phyloP scores from a whole-genome alignment of 805 yeast genomes.

The Hanseniaspora osmophila region DNA sequence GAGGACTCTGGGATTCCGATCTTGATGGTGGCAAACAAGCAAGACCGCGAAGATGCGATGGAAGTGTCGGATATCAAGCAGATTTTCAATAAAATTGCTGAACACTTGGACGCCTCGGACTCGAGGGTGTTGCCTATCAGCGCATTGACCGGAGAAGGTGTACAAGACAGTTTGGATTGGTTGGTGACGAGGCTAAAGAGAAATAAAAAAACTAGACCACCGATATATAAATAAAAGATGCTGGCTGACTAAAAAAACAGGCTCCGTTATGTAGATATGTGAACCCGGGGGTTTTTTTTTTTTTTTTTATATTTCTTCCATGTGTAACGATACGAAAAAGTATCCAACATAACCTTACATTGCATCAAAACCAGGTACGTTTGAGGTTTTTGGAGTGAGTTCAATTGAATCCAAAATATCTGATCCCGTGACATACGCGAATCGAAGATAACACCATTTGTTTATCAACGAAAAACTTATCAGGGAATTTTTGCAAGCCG shows the following conservation, averaged over 20 bases:
- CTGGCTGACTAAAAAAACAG: neutral
- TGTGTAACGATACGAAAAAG: too few relatives aligned
- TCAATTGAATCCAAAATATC: too few relatives aligned
- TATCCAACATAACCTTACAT: too few relatives aligned
- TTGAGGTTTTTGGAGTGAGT: too few relatives aligned
- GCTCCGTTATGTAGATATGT: too few relatives aligned
- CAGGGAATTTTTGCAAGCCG: too few relatives aligned
- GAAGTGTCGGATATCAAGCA: slow-evolving; percentile 73
- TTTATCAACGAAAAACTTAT: too few relatives aligned
- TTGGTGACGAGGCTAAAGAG: slow-evolving; percentile 50
- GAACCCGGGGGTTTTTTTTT: too few relatives aligned
- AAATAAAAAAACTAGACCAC: slow-evolving; percentile 27
- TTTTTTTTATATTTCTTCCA: too few relatives aligned
- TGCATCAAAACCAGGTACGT: too few relatives aligned
- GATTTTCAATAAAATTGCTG: slow-evolving; percentile 68
- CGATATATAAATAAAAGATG: slow-evolving; percentile 17
- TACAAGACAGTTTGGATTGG: slow-evolving; percentile 84
- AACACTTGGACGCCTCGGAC: slow-evolving; percentile 71
- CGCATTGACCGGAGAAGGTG: slow-evolving; percentile 68
- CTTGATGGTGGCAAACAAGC: slow-evolving; percentile 90
- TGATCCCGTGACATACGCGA: too few relatives aligned
- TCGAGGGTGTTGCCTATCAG: slow-evolving; percentile 80
- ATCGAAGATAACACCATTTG: too few relatives aligned
- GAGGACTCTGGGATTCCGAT: slow-evolving; percentile 67
- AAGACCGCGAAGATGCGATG: slow-evolving; percentile 57